Percentiles rank a stretch among this genome's conserved stretches.
These are phyloP conservation scores for Hyphopichia homilentoma DNA, from an alignment of 805 yeast genomes.

Conservation along the genomic window DNA sequence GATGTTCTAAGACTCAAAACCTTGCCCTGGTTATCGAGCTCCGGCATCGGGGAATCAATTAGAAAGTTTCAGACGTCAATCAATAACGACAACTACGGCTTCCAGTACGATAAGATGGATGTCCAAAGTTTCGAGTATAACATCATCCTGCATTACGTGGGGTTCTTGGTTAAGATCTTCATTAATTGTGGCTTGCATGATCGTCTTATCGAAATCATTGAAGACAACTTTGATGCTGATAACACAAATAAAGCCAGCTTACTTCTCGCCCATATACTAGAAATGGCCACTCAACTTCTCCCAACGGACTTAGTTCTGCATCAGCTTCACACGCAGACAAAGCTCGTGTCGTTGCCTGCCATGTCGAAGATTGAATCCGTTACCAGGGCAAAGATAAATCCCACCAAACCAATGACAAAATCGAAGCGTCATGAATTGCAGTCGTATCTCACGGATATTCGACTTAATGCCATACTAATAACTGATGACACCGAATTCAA, in stretches of 20 bases:
- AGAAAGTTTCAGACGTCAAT: slow-evolving; percentile 3
- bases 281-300: slow-evolving; percentile 49
- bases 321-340: slow-evolving; percentile 11
- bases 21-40: slow-evolving; percentile 46
- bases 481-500: slow-evolving; percentile 66
- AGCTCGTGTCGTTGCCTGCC: slow-evolving; percentile 27
- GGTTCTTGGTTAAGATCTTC: slow-evolving; percentile 56
- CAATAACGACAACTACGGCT: slow-evolving; percentile 4
- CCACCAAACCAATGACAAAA: slow-evolving; percentile 3
- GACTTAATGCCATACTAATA: slow-evolving; percentile 16
- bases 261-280: slow-evolving; percentile 59
- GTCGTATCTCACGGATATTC: slow-evolving; percentile 16
- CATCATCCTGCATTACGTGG: slow-evolving; percentile 59
- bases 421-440: slow-evolving; percentile 32
- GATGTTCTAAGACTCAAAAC: slow-evolving; percentile 62
- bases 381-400: slow-evolving; percentile 34
- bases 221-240: slow-evolving; percentile 39
- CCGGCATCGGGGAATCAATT: slow-evolving; percentile 19
- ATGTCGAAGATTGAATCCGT: slow-evolving; percentile 48
- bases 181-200: slow-evolving; percentile 49
- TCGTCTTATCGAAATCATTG: slow-evolving; percentile 41
- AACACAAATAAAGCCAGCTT: slow-evolving; percentile 57
- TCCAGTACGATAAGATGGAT: slow-evolving; percentile 10
- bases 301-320: slow-evolving; percentile 42
- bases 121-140: slow-evolving; percentile 8